Conservation (phyloP, 2,329 filamentous ascomycete species). For the Fusarium cyanostomum region DNA sequence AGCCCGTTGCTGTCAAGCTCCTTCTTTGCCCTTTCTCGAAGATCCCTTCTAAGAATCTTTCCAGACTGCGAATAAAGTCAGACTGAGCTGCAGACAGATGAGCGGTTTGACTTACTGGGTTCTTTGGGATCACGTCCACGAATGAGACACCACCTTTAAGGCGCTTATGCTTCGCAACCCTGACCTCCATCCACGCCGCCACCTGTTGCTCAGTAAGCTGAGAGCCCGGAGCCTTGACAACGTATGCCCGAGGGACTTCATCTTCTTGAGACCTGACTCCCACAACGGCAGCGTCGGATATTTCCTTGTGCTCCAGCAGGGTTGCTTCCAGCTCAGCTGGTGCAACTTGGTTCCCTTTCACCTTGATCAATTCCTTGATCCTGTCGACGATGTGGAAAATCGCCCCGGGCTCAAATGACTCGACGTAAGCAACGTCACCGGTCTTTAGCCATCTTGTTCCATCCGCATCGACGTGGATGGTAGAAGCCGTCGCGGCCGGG, state of each 20-base stretch:
- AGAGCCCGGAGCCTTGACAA: conserved; percentile 58
- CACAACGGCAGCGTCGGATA: conserved; percentile 75
- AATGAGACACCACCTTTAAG: conserved; percentile 69
- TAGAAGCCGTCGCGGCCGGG: conserved; percentile 71
- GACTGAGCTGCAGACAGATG: fast-evolving
- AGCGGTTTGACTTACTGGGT: conserved; percentile 54
- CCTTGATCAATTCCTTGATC: conserved; percentile 71
- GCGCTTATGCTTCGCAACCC: conserved; percentile 73
- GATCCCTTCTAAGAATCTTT: conserved; percentile 14
- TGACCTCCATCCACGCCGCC: conserved; percentile 65
- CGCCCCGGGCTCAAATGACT: conserved; percentile 60
- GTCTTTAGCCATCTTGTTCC: conserved; percentile 75
- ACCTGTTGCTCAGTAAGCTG: conserved; percentile 59
- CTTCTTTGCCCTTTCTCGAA: conserved; percentile 25
- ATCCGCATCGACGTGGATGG: conserved; percentile 56
- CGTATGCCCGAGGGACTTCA: conserved; percentile 69
- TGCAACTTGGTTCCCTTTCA: conserved; percentile 78
- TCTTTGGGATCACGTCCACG: conserved; percentile 73
- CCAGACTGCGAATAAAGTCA: conserved; percentile 15
- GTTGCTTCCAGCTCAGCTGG: conserved; percentile 80
- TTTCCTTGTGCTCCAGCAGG: conserved; percentile 73
- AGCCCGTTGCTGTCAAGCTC: not conserved
- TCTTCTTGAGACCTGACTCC: conserved; percentile 53
- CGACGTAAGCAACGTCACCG: conserved; percentile 76
- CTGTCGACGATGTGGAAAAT: conserved; percentile 74